A percentile compares a stretch with the other conserved stretches of the same genome.
phyloP scores from a whole-genome alignment of 106 monocot genomes.

The Vanilla planifolia region DNA sequence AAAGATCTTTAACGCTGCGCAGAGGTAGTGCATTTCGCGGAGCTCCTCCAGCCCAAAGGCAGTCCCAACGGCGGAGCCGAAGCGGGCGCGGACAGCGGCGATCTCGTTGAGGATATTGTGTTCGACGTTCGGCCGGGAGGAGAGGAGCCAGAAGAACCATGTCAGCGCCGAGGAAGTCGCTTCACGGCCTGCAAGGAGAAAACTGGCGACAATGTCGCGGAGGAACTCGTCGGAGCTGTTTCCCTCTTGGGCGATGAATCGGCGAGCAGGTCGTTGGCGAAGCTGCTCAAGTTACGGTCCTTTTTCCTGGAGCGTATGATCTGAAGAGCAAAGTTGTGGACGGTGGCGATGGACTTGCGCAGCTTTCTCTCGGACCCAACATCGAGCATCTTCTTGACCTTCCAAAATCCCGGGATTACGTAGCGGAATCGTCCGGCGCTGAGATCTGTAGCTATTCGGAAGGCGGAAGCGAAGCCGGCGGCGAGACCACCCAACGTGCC shows the following conservation, averaged over 20 bases:
- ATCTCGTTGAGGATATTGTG: not conserved
- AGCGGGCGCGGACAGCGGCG: not conserved
- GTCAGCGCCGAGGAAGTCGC: slow-evolving; percentile 19
- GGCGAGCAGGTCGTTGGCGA: slow-evolving; percentile 21
- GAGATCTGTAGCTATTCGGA: slow-evolving; percentile 10
- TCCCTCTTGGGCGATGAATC: slow-evolving; percentile 12
- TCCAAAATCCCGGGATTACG: slow-evolving; percentile 17
- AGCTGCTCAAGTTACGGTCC: not conserved
- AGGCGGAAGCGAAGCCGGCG: slow-evolving; percentile 16
- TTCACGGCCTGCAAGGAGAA: slow-evolving; percentile 28
- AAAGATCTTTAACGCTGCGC: too few relatives aligned
- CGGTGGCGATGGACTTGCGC: slow-evolving; percentile 17
- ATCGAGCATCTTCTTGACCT: slow-evolving; percentile 18
- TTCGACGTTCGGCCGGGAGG: slow-evolving; percentile 13
- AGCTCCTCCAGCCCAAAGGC: slow-evolving; percentile 14
- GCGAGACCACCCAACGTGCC: not conserved
- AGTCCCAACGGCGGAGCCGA: slow-evolving; percentile 2
- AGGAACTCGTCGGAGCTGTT: slow-evolving; percentile 17
- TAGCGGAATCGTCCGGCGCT: slow-evolving; percentile 36
- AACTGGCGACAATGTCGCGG: slow-evolving; percentile 29
- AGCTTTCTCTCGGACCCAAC: slow-evolving; percentile 28
- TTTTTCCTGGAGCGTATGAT: slow-evolving; percentile 20
- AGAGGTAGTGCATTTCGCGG: slow-evolving; percentile 31
- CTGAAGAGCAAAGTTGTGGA: slow-evolving; percentile 20
- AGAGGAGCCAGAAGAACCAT: slow-evolving; percentile 22